These are phyloP conservation scores for Populus hybrid DNA, from an alignment of 441 rosid species.

Conservation along the genomic window DNA sequence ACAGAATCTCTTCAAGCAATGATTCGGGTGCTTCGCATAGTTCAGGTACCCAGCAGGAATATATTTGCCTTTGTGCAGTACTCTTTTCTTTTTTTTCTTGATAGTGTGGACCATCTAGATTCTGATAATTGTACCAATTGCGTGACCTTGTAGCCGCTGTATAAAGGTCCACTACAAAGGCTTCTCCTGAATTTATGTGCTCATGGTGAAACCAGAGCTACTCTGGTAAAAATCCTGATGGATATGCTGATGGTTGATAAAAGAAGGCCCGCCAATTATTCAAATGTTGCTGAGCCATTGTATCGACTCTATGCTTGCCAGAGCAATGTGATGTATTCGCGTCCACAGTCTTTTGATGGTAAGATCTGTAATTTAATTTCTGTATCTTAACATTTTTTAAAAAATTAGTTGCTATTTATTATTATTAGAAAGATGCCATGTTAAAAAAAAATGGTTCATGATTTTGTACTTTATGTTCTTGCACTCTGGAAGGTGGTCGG, in stretches of 20 bases:
- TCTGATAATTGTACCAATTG: conserved; percentile 16
- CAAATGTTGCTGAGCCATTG: conserved; percentile 60
- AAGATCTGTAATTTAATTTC: conserved; percentile 22
- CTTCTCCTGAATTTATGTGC: conserved; percentile 93
- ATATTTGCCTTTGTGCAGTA: conserved; percentile 1
- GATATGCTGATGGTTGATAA: conserved; percentile 87
- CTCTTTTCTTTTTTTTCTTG: neutral
- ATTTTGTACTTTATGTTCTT: neutral
- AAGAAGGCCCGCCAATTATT: conserved; percentile 44
- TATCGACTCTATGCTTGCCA: conserved; percentile 94
- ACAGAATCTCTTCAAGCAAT: conserved; percentile 79
- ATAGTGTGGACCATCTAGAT: neutral
- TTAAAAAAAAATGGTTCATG: neutral
- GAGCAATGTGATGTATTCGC: conserved; percentile 90
- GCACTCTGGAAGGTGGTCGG: neutral
- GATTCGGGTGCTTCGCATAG: conserved; percentile 89
- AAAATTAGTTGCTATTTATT: neutral
- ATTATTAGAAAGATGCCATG: neutral
- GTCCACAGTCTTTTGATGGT: conserved; percentile 94
- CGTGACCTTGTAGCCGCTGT: conserved; percentile 69
- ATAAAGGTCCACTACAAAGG: conserved; percentile 93
- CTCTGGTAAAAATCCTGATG: conserved; percentile 79
- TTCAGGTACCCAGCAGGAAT: conserved; percentile 61
- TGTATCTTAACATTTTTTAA: neutral
- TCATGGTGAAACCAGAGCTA: conserved; percentile 80